Base-by-base conservation (phyloP, 176 grass and related monocot species). In the Elymus sibiricus region DNA sequence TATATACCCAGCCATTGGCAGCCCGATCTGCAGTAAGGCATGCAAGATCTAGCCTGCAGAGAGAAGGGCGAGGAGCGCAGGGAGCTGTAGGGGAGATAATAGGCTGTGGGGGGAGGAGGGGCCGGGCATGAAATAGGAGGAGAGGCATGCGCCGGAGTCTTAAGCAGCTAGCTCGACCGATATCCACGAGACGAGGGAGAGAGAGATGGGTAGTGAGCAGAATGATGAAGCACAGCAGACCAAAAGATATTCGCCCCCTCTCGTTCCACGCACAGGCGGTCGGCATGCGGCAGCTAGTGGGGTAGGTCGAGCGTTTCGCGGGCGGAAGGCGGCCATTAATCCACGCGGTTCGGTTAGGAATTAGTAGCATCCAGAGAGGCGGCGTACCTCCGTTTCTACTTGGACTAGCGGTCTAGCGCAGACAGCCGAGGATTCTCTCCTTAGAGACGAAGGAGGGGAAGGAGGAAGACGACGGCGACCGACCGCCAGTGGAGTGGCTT, bases 191-290 rank as follows among this genome's bases (percentile, higher is more conserved):
- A 90, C 81, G 55, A 58, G 55, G 21, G 55, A 58, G 55, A 22
- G 53, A 56, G 39, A 58, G 53, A 19, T 86, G 78, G 84, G 63
- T 87, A 81, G 93, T 95, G 93, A 93, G 85, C 82, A 64, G 74
- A 90, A 98, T 98, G 89, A 95, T 93, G 93, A 79, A 70, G 75
- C 81, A 77, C 62, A 69, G 85, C 75, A 92, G 77, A 84, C 85
- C 34, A 82, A 89, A 97, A 92, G 87, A 84, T 67, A 74, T 64
- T 63, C 61, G 19, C 55, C 34, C 68, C 13, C 76, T 75, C 76
- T 80, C 76, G 78, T 22, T 80, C 21, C 13, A 72, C 71, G 82
- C 77, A 69, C 39, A 13, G 37, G 68, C 68, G 89, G 89, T 84
- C 85, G 85, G 80, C 76, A 76, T 84, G 74, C 47, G 51, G 29